Conservation (phyloP, 176 grass and related monocot genomes). For the Carex scoparia region DNA sequence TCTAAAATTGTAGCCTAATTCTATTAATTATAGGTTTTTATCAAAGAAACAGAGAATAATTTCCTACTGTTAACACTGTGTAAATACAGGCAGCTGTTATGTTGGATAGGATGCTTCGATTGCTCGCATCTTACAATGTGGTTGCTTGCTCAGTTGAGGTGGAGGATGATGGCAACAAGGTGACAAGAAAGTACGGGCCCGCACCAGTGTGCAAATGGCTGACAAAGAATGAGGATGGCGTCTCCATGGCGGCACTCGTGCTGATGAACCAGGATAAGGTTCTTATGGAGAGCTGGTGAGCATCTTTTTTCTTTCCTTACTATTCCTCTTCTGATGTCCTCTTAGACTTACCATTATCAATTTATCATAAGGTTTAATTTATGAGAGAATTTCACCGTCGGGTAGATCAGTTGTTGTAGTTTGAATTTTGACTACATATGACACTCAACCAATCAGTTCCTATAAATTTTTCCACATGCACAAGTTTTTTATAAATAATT, state of each 20-base stretch:
- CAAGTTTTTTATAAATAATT: background rate
- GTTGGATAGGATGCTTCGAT: slow-evolving; percentile 85
- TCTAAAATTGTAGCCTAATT: background rate
- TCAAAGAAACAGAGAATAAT: background rate
- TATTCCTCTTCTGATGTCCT: background rate
- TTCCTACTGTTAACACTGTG: background rate
- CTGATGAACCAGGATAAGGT: slow-evolving; percentile 97
- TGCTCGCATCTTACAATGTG: slow-evolving; percentile 67
- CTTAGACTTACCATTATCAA: background rate
- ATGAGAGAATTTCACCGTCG: background rate
- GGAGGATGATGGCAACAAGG: slow-evolving; percentile 37
- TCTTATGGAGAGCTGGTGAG: slow-evolving; percentile 96
- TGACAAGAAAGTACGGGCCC: slow-evolving; percentile 31
- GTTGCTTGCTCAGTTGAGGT: slow-evolving; percentile 41
- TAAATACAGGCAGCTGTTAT: slow-evolving; percentile 42
- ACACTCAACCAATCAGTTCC: background rate
- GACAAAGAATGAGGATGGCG: slow-evolving; percentile 76
- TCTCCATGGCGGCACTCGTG: slow-evolving; percentile 78
- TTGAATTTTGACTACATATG: background rate
- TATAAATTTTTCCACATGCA: background rate
- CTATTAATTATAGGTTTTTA: background rate
- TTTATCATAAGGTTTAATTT: background rate
- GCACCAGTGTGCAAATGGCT: slow-evolving; percentile 77
- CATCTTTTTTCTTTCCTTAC: background rate
- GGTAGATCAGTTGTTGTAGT: background rate